Evolutionary conservation across 2,329 filamentous ascomycete species (phyloP), one percentile per base, ranked within the genome.

Genomic region (Scopulariopsis brevicaulis): DNA sequence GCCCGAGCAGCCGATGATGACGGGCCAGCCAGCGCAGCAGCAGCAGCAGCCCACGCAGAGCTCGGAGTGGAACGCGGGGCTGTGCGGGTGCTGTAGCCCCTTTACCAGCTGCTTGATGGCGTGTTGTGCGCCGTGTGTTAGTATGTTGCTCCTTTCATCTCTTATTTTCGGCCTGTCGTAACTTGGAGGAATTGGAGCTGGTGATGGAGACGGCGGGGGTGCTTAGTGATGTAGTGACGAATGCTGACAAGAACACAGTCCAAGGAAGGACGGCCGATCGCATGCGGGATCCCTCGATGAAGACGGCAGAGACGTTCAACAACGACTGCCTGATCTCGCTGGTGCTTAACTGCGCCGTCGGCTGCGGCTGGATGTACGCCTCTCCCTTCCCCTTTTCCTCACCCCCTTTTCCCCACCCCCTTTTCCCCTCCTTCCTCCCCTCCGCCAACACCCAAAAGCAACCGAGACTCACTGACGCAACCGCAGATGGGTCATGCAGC

Each of bases 401-500:
- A n/a, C 28, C 28, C 28, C 28, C 8, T 32, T 8, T 8, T 32
- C 28, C 4, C 4, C 4, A 32, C 28, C 4, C 28, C 28, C 28
- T 8, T 4, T 8, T 32, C 4, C 4, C 28, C 28, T 8, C 28
- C 8, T 32, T 8, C 28, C 28, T 4, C 28, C 28, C 28, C 28
- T 32, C 28, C 8, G 8, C 28, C 34, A 24, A 22, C 12, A 10
- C 35, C 20, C 20, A 32, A 10, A 15, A 52, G 20, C 20, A 15
- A 35, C 28, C 4, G 8, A 8, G 28, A 25, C 35, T 20, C 24
- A 25, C 58, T 61, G 55, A 59, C 55, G 25, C 20, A n/a, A 12
- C 34, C 40, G 25, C 59, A 75, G 73, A 62, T 74, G 71, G 63
- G 70, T 76, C 61, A 77, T 79, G 71, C 69, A 80, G 61, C 80